phyloP scores from a whole-genome alignment of 306 rosid species.

The Erythrophleum fordii region DNA sequence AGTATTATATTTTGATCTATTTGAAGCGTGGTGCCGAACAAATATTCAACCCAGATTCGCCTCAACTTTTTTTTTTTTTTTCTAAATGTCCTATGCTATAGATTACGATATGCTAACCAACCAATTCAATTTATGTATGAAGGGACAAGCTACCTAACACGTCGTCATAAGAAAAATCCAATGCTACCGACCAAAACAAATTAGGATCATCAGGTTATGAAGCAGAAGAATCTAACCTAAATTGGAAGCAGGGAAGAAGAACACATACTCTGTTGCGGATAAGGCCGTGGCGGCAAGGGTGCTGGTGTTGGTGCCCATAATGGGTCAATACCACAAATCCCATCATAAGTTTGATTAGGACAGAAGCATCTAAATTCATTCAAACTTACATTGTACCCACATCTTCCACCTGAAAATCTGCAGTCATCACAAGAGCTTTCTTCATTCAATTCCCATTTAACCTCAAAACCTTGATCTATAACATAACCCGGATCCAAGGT shows the following conservation, averaged over 20 bases:
- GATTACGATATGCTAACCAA: conserved; percentile 9
- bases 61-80: no score
- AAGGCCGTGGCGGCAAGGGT: not conserved
- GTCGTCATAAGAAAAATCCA: not conserved
- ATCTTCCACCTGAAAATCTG: conserved; percentile 38
- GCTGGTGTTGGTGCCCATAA: not conserved
- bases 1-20: no score
- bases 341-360: conserved; percentile 6
- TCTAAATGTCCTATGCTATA: not conserved
- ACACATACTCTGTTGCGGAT: conserved; percentile 32
- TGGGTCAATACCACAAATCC: not conserved
- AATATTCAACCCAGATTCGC: no score
- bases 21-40: no score
- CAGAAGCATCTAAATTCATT: conserved; percentile 39
- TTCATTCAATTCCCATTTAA: conserved; percentile 33
- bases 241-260: conserved; percentile 3
- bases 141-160: not conserved
- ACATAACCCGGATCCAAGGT: not conserved
- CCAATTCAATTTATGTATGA: not conserved
- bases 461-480: conserved; percentile 50
- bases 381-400: conserved; percentile 38
- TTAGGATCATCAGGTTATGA: not conserved
- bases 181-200: not conserved
- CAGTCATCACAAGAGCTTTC: conserved; percentile 24
- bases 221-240: conserved; percentile 5